phyloP scores from a whole-genome alignment of 108 stramenopile species.

The Craspedostauros australis region DNA sequence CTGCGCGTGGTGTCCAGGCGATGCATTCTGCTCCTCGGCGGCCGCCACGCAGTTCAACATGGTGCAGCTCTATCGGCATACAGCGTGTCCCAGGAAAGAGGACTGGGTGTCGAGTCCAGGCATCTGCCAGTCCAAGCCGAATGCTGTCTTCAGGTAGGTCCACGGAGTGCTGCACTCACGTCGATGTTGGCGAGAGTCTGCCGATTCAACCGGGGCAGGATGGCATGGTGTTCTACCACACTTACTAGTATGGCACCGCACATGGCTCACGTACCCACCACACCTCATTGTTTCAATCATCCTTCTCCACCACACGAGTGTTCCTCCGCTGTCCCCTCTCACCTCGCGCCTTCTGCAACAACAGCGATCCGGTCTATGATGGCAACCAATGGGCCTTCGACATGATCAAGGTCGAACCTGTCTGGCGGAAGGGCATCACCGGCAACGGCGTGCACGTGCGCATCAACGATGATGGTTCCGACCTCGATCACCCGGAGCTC shows the following conservation, averaged over 20 bases:
- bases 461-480: constrained; percentile 37
- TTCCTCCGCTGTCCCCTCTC: not conserved
- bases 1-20: constrained; percentile 22
- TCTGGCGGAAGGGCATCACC: constrained; percentile 16
- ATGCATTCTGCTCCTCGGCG: constrained; percentile 19
- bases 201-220: too few species aligned
- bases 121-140: not conserved
- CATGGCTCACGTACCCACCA: too few species aligned
- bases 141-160: not conserved
- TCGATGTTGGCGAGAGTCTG: too few species aligned
- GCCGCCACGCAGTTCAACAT: too few species aligned
- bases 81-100: too few species aligned
- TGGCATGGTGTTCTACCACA: not conserved
- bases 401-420: constrained; percentile 20
- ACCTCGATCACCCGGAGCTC: constrained; percentile 25
- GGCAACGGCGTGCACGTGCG: constrained; percentile 25
- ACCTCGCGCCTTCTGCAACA: constrained; percentile 1
- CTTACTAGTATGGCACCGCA: not conserved
- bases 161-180: too few species aligned
- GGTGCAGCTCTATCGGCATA: too few species aligned
- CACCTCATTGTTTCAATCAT: constrained; percentile 1
- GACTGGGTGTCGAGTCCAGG: not conserved
- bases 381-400: constrained; percentile 26
- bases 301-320: not conserved
- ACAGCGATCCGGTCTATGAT: constrained; percentile 19